These are phyloP conservation scores for Capsicum pubescens DNA, from an alignment of 257 asterid species.

Conservation along the genomic window DNA sequence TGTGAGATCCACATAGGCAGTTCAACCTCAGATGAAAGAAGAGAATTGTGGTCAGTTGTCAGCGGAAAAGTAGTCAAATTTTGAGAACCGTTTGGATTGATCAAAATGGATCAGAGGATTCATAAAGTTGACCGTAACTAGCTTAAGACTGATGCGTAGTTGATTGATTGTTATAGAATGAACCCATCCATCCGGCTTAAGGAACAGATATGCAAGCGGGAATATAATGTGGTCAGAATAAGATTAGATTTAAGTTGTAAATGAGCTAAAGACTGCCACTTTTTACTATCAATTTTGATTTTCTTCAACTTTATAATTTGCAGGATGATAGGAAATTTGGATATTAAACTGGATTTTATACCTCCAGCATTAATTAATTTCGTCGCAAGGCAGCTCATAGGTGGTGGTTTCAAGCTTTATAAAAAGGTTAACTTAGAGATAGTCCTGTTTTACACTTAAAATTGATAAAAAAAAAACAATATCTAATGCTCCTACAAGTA, in stretches of 20 bases:
- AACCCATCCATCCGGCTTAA: background rate
- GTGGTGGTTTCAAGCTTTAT: conserved; percentile 92
- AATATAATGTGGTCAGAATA: no score
- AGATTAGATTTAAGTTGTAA: background rate
- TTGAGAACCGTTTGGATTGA: background rate
- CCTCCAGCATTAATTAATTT: conserved; percentile 87
- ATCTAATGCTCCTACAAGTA: background rate
- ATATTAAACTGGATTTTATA: conserved; percentile 70
- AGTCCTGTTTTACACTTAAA: background rate
- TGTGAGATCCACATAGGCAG: background rate
- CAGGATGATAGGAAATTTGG: conserved; percentile 88
- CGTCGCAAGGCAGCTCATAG: conserved; percentile 82
- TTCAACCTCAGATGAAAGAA: background rate
- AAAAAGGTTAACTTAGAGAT: conserved; percentile 60
- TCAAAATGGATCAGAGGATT: background rate
- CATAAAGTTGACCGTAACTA: background rate
- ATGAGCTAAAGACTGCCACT: background rate
- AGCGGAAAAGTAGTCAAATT: background rate
- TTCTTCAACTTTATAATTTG: conserved; percentile 33
- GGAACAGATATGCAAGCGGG: no score
- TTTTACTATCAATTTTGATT: background rate
- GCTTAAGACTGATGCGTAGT: background rate
- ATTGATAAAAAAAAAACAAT: no score
- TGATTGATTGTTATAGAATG: background rate
- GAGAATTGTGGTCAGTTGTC: background rate